phyloP scores from a whole-genome alignment of 2,329 filamentous ascomycete genomes.

The Neopestalotiopsis sp. region DNA sequence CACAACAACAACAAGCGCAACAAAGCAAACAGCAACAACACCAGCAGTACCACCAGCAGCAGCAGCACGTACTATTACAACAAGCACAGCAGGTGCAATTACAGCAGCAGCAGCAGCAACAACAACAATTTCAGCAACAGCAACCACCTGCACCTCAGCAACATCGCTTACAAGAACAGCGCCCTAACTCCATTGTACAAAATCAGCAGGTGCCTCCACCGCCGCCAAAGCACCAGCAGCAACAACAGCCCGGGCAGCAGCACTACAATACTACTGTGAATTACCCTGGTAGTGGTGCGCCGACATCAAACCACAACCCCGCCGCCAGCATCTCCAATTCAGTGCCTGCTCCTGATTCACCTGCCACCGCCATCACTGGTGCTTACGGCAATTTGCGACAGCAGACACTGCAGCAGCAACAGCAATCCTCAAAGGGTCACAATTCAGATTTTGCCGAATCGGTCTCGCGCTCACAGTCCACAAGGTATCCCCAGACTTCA shows the following conservation, averaged over 20 bases:
- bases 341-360: not conserved
- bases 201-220: slow-evolving; percentile 27
- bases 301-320: slow-evolving; percentile 30
- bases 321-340: slow-evolving; percentile 27
- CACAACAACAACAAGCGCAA: slow-evolving; percentile 22
- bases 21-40: slow-evolving; percentile 28
- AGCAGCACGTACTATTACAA: slow-evolving; percentile 22
- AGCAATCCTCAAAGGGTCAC: slow-evolving; percentile 39
- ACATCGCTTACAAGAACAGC: slow-evolving; percentile 27
- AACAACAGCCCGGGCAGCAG: not conserved
- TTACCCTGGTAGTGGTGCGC: slow-evolving; percentile 8
- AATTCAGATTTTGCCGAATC: slow-evolving; percentile 52
- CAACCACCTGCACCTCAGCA: not conserved
- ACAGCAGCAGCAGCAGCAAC: slow-evolving; percentile 33
- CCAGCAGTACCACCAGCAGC: slow-evolving; percentile 24
- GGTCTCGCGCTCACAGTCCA: slow-evolving; percentile 57
- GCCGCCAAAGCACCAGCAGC: slow-evolving; percentile 13
- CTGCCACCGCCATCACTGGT: not conserved
- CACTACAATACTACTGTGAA: not conserved
- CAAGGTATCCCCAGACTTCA: slow-evolving; percentile 46
- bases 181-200: slow-evolving; percentile 22
- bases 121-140: slow-evolving; percentile 6
- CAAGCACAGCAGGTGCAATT: slow-evolving; percentile 34
- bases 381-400: slow-evolving; percentile 15
- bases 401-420: slow-evolving; percentile 20